A percentile compares a stretch with the other conserved stretches of the same genome.
These are phyloP conservation scores for Bryoerythrophyllum caledonicum DNA, from an alignment of 225 moss, liverwort and hornwort genomes.

Conservation along the genomic window DNA sequence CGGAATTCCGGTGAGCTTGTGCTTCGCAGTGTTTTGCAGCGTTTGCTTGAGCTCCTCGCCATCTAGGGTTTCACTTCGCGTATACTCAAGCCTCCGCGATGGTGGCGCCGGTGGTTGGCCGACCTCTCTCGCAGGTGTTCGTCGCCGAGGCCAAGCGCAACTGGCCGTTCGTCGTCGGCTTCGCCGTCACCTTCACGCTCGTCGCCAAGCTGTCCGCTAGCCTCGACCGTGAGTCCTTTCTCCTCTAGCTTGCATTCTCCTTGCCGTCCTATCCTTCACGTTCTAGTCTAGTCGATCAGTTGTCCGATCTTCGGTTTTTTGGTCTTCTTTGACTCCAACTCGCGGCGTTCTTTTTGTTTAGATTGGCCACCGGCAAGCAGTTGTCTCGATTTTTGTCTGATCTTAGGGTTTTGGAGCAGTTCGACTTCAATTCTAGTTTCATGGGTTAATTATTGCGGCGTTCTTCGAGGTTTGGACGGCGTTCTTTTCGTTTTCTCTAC, in stretches of 20 bases:
- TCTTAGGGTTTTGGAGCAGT: too few species aligned
- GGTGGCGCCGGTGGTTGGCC: slow-evolving; percentile 49
- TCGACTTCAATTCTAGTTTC: too few species aligned
- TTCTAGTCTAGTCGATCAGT: background rate
- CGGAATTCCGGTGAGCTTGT: background rate
- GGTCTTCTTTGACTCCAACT: too few species aligned
- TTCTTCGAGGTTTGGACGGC: background rate
- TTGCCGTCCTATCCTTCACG: background rate
- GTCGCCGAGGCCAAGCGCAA: slow-evolving; percentile 52
- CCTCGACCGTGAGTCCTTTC: slow-evolving; percentile 45
- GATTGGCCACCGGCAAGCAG: too few species aligned
- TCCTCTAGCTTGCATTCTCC: background rate
- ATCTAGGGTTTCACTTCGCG: slow-evolving; percentile 27
- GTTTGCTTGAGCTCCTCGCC: background rate
- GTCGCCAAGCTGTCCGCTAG: slow-evolving; percentile 48
- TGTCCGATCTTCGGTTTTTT: too few species aligned
- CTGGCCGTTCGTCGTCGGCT: slow-evolving; percentile 66
- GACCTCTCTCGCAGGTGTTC: slow-evolving; percentile 47
- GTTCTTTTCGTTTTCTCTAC: background rate
- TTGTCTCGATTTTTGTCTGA: too few species aligned
- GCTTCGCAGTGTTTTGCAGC: background rate
- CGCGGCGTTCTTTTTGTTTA: too few species aligned
- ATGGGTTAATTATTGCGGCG: background rate
- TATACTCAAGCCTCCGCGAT: background rate
- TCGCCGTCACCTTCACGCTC: slow-evolving; percentile 32